Percentiles rank a stretch among this genome's conserved stretches.
Conservation (phyloP, 805 yeast species). For the Candida sphagnicola region DNA sequence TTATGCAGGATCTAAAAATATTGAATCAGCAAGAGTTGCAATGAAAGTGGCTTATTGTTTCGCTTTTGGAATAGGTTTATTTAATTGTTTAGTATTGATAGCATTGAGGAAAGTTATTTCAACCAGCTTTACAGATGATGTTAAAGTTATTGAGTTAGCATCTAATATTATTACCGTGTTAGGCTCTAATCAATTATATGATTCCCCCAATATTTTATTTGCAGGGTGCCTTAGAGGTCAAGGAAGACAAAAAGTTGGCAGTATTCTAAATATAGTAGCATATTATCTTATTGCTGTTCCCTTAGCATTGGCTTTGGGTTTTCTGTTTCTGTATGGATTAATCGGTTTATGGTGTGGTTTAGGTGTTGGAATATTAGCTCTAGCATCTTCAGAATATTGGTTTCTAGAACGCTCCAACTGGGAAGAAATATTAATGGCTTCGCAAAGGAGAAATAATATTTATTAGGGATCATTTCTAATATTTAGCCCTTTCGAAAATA, state of each 20-base stretch:
- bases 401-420: neutral
- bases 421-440: neutral
- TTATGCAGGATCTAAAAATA: slow-evolving; percentile 27
- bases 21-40: slow-evolving; percentile 31
- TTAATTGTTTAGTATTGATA: slow-evolving; percentile 48
- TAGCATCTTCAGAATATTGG: neutral
- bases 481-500: too few species aligned
- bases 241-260: slow-evolving; percentile 78
- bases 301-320: slow-evolving; percentile 55
- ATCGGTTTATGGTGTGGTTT: slow-evolving; percentile 78
- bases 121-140: slow-evolving; percentile 56
- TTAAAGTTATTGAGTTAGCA: slow-evolving; percentile 50
- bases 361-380: slow-evolving; percentile 31
- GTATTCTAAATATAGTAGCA: slow-evolving; percentile 59
- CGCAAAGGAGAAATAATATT: neutral
- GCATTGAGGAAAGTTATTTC: slow-evolving; percentile 52
- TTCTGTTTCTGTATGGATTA: slow-evolving; percentile 44
- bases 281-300: slow-evolving; percentile 77
- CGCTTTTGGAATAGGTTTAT: slow-evolving; percentile 29
- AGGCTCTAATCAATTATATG: slow-evolving; percentile 68
- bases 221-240: slow-evolving; percentile 85
- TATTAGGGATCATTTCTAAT: too few species aligned
- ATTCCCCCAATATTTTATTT: slow-evolving; percentile 65
- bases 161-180: slow-evolving; percentile 53
- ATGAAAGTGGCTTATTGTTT: slow-evolving; percentile 32